Conservation (phyloP, 768 basidiomycete genomes). For the Mycena vitilis region DNA sequence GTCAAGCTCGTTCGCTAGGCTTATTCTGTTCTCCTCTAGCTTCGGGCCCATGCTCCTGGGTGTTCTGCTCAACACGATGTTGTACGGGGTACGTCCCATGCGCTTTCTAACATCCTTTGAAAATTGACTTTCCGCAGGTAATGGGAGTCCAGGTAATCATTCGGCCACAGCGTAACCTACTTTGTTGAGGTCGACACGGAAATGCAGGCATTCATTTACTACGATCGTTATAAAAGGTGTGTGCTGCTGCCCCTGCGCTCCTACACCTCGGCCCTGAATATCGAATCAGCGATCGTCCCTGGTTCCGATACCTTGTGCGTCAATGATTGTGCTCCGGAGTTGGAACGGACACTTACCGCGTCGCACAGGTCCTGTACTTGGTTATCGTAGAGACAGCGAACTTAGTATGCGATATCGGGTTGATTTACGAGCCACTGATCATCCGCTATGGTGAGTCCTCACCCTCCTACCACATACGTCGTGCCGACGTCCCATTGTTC, state of each 20-base stretch:
- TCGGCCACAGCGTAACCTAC: too few relatives aligned
- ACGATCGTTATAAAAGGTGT: conserved; percentile 14
- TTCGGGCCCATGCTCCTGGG: conserved; percentile 28
- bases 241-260: too few relatives aligned
- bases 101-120: background rate
- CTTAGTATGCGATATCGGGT: conserved; percentile 26
- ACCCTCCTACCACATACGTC: background rate
- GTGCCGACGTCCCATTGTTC: too few relatives aligned
- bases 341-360: too few relatives aligned
- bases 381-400: conserved; percentile 33
- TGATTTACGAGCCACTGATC: conserved; percentile 37
- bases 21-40: background rate
- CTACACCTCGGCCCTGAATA: too few relatives aligned
- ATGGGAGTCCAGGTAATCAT: conserved; percentile 19
- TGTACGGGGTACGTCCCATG: conserved; percentile 19
- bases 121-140: background rate
- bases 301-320: conserved; percentile 24
- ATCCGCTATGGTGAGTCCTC: conserved; percentile 27
- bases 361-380: conserved; percentile 27
- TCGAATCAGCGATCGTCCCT: conserved; percentile 30
- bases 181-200: background rate
- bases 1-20: background rate
- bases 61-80: conserved; percentile 22
- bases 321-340: too few relatives aligned
- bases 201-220: conserved; percentile 25